Base-by-base conservation (phyloP, 179 eudicot species). In the Camellia oleifera region DNA sequence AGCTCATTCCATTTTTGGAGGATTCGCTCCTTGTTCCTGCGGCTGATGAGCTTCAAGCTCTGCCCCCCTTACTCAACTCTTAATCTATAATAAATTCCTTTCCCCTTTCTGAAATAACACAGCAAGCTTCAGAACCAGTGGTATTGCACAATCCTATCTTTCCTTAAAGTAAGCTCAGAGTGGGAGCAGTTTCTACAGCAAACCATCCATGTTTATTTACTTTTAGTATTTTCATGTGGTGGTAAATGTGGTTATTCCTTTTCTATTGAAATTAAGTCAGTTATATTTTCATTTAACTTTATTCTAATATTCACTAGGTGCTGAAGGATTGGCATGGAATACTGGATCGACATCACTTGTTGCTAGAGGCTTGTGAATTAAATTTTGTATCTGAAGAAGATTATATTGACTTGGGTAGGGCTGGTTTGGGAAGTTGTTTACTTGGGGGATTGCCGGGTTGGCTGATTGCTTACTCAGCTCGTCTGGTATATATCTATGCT, bases 381-480 rank as follows among this genome's bases (percentile, higher is more conserved):
- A 94, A 94, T 88, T 90, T 88, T 84, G 99, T 94, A 44, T 92
- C 98, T 9, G 98, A 96, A 78, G 99, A 94, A 81, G 99, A 96
- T 88, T 96, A 91, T 84, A 89, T 96, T 82, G 98, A 94, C n/a
- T 81, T 96, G 84, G 89, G 94, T 67, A 96, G 81, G 87, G 99
- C 98, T 79, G 99, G 99, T 70, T 86, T 94, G 75, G 99, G 97
- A 48, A 89, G 92, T 87, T 96, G 99, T 87, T 88, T 96, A 85
- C 97, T 95, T 84, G 94, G 91, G 72, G 99, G 96, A 75, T 82
- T 95, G 83, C 99, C 99, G 77, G 97, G 93, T 87, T 96, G 99
- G 99, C 87, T 96, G 75, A 77, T 96, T 84, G 98, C 99, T 53
- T 96, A 96, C 82, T 86, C 99, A 20, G 98, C 98, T 74, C 94